These are phyloP conservation scores for Candida ponderosae DNA, from an alignment of 805 yeast genomes.

Conservation along the genomic window DNA sequence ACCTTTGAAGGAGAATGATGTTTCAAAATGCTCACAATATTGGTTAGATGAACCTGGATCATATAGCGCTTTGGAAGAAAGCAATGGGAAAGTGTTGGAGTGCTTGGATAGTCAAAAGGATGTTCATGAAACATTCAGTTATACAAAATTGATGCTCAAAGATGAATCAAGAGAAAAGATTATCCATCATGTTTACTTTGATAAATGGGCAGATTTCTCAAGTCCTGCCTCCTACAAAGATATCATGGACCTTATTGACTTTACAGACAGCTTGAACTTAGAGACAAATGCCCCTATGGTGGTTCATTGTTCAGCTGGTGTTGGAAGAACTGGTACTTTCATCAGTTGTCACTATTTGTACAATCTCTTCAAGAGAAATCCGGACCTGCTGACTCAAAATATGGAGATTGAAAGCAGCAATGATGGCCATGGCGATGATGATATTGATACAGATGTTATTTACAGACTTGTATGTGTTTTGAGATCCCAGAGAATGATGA, in stretches of 20 bases:
- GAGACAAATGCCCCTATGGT: slow-evolving; percentile 36
- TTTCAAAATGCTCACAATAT: slow-evolving; percentile 72
- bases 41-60: slow-evolving; percentile 50
- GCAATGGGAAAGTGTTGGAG: slow-evolving; percentile 8
- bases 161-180: slow-evolving; percentile 24
- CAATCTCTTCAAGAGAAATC: slow-evolving; percentile 7
- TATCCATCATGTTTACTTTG: slow-evolving; percentile 60
- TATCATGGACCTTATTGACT: neutral
- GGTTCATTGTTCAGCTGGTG: slow-evolving; percentile 94
- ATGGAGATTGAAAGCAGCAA: neutral
- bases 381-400: neutral
- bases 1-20: slow-evolving; percentile 60
- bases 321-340: slow-evolving; percentile 91
- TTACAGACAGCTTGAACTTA: neutral
- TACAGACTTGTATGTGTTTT: slow-evolving; percentile 30
- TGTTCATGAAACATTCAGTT: slow-evolving; percentile 12
- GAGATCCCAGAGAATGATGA: slow-evolving; percentile 36
- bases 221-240: slow-evolving; percentile 28
- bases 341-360: slow-evolving; percentile 53
- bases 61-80: neutral
- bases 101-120: slow-evolving; percentile 14
- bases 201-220: slow-evolving; percentile 81
- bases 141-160: slow-evolving; percentile 13
- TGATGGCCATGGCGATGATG: neutral
- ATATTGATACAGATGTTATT: slow-evolving; percentile 25